Percentiles rank a stretch among this genome's conserved stretches.
phyloP scores from a whole-genome alignment of 768 basidiomycete genomes.

The Boletus coccyginus region DNA sequence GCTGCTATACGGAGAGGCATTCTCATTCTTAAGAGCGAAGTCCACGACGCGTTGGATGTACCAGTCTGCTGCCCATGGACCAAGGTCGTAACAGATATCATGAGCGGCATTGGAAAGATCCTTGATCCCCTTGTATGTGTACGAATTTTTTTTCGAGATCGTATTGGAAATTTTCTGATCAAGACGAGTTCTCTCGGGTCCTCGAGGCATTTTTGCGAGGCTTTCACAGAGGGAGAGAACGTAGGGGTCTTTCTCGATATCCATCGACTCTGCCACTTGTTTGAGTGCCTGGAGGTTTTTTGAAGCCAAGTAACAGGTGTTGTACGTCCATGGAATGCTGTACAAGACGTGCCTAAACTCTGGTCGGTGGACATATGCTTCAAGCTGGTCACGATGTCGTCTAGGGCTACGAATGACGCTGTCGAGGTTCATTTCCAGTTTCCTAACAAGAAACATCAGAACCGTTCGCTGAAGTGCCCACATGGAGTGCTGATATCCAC shows the following conservation, averaged over 20 bases:
- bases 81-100: constrained; percentile 60
- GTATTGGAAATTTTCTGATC: constrained; percentile 68
- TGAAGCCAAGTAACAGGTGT: constrained; percentile 37
- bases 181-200: constrained; percentile 46
- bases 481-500: constrained; percentile 35
- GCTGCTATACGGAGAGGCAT: constrained; percentile 44
- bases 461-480: background rate
- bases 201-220: constrained; percentile 37
- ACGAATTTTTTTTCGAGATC: constrained; percentile 55
- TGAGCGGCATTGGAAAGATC: constrained; percentile 55
- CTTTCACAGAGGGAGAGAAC: constrained; percentile 48
- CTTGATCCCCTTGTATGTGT: constrained; percentile 62
- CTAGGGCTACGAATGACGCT: constrained; percentile 63
- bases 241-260: constrained; percentile 70
- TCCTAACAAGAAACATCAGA: constrained; percentile 37
- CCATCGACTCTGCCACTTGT: constrained; percentile 39
- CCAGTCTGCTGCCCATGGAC: constrained; percentile 80
- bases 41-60: constrained; percentile 60
- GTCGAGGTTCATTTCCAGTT: constrained; percentile 67
- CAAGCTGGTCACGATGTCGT: constrained; percentile 52
- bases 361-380: constrained; percentile 60
- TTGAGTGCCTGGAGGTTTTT: constrained; percentile 51
- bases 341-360: constrained; percentile 60
- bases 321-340: constrained; percentile 26
- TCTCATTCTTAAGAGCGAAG: constrained; percentile 41